Evolutionary conservation across 371 early-diverging fungal species (phyloP).

Genomic region (Nosema granulosis): DNA sequence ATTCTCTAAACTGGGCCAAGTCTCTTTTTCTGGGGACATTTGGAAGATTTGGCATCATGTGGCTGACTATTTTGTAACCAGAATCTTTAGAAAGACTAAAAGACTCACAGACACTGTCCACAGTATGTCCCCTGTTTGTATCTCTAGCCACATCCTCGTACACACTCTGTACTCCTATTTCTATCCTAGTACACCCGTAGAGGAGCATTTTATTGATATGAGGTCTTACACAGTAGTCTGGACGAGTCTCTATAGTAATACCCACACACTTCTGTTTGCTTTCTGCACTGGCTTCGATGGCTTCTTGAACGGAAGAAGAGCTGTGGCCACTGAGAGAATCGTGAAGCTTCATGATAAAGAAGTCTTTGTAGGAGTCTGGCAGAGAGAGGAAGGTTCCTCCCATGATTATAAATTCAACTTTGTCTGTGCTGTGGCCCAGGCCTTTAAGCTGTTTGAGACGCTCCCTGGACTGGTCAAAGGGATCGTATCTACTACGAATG

Average conservation of each 20-base stretch:
- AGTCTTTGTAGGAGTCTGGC: slow-evolving; percentile 83
- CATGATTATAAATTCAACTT: slow-evolving; percentile 98
- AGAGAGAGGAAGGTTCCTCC: slow-evolving; percentile 99
- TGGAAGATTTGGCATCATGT: slow-evolving; percentile 99
- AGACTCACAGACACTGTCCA: slow-evolving; percentile 87
- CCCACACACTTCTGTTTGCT: slow-evolving; percentile 94
- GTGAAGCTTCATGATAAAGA: slow-evolving; percentile 93
- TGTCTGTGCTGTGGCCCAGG: slow-evolving; percentile 93
- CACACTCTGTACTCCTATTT: slow-evolving; percentile 97
- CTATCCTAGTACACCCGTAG: slow-evolving; percentile 97
- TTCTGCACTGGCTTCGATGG: slow-evolving; percentile 80
- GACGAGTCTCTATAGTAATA: slow-evolving; percentile 98
- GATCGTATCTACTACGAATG: slow-evolving; percentile 94
- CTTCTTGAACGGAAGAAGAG: slow-evolving; percentile 84
- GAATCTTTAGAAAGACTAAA: slow-evolving; percentile 95
- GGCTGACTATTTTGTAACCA: slow-evolving; percentile 98
- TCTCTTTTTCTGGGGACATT: slow-evolving; percentile 99
- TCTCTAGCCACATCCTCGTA: slow-evolving; percentile 99
- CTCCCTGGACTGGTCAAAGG: slow-evolving; percentile 88
- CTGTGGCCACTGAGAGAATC: slow-evolving; percentile 87
- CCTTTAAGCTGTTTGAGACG: slow-evolving; percentile 86
- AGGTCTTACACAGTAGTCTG: slow-evolving; percentile 93
- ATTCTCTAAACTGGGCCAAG: slow-evolving; percentile 92
- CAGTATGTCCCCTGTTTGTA: slow-evolving; percentile 97
- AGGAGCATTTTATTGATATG: slow-evolving; percentile 93